Conservation (phyloP, 2,329 filamentous ascomycete genomes). For the Cladophialophora carrionii region DNA sequence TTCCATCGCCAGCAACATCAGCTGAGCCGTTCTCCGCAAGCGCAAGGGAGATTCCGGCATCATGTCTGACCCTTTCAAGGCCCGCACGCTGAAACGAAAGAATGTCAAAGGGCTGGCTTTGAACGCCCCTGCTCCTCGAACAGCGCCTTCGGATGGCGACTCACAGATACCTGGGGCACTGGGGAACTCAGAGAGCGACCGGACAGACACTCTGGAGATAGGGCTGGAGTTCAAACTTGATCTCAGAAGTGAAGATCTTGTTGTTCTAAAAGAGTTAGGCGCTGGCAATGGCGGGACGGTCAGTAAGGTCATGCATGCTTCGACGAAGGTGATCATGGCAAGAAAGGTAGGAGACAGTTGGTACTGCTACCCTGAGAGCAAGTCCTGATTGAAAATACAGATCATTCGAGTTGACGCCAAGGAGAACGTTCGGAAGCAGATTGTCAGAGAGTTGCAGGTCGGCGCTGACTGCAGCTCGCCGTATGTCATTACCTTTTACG, state of each 20-base stretch:
- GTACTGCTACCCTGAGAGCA: not conserved
- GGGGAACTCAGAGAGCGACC: constrained; percentile 62
- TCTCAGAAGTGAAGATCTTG: constrained; percentile 84
- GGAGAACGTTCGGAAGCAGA: constrained; percentile 93
- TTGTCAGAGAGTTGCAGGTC: constrained; percentile 94
- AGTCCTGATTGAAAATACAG: constrained; percentile 53
- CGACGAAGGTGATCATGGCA: constrained; percentile 95
- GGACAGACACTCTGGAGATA: constrained; percentile 81
- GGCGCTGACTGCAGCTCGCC: constrained; percentile 98
- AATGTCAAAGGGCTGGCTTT: constrained; percentile 96
- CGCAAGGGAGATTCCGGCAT: constrained; percentile 11
- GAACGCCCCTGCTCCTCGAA: constrained; percentile 70
- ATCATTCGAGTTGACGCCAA: constrained; percentile 98
- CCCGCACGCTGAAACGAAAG: constrained; percentile 93
- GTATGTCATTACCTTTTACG: constrained; percentile 97
- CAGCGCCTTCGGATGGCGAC: constrained; percentile 73
- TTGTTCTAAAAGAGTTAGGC: constrained; percentile 91
- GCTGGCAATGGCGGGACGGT: constrained; percentile 97
- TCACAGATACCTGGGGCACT: constrained; percentile 62
- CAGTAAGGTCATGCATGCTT: constrained; percentile 94
- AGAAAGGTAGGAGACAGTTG: constrained; percentile 71
- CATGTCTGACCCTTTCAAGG: constrained; percentile 66
- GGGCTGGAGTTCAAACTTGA: constrained; percentile 96
- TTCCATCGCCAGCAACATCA: not conserved
- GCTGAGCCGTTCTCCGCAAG: constrained; percentile 2